These are phyloP conservation scores for Cutaneotrichosporon sp. DNA, from an alignment of 1,284 basidiomycete genomes.

Conservation along the genomic window DNA sequence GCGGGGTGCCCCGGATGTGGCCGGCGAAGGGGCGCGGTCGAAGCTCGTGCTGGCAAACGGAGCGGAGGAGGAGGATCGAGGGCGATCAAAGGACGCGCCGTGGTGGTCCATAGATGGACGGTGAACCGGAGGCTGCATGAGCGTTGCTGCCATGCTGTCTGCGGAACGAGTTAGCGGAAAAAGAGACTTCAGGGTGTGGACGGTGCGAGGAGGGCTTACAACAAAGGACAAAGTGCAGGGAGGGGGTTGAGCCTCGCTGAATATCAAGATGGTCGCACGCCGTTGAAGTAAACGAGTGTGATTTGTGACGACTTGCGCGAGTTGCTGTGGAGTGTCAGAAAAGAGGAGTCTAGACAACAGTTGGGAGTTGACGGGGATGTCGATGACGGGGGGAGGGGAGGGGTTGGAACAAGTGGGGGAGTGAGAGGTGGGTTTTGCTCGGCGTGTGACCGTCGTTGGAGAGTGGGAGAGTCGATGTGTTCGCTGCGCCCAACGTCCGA, in stretches of 20 bases:
- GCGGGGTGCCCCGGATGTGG: conserved; percentile 6
- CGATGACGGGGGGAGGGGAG: too few species aligned
- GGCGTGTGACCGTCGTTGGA: too few species aligned
- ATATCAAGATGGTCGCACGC: not conserved
- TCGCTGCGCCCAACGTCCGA: too few species aligned
- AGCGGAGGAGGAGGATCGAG: conserved; percentile 26
- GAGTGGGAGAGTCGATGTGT: too few species aligned
- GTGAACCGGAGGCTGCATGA: conserved; percentile 35
- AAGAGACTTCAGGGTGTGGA: too few species aligned
- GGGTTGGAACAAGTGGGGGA: too few species aligned
- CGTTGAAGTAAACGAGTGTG: not conserved
- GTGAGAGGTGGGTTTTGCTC: too few species aligned
- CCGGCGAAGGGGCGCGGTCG: conserved; percentile 25
- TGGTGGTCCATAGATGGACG: conserved; percentile 45
- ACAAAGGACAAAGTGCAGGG: conserved; percentile 1
- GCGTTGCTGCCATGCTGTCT: conserved; percentile 39
- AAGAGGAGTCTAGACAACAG: too few species aligned
- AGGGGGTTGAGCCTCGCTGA: not conserved
- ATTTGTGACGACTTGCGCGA: too few species aligned
- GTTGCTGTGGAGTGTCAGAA: too few species aligned
- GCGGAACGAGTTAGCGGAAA: not conserved
- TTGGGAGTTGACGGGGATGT: too few species aligned
- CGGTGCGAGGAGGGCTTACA: not conserved
- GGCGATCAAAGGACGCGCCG: conserved; percentile 38
- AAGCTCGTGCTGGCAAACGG: conserved; percentile 24